Percentiles rank a stretch among this genome's conserved stretches.
Evolutionary conservation across 805 yeast genomes (phyloP).

Genomic region (Teunomyces gatunensis): DNA sequence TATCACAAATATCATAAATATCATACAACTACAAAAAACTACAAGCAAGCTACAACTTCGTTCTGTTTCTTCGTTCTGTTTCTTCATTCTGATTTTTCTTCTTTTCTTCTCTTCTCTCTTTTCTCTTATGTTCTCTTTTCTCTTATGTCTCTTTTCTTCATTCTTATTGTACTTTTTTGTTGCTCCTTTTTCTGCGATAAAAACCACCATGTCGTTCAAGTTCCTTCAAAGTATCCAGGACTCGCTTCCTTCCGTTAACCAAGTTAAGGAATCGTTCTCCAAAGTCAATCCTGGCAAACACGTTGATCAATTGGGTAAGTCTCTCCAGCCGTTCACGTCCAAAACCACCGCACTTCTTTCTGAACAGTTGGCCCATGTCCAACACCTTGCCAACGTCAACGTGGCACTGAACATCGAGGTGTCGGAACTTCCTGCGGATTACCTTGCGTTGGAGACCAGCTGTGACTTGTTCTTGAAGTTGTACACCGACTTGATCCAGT

Average conservation of each 20-base stretch:
- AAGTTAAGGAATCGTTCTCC: conserved; percentile 33
- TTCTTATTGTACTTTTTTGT: background rate
- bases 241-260: conserved; percentile 39
- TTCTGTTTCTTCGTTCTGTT: background rate
- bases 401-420: conserved; percentile 51
- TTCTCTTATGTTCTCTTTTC: background rate
- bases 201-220: conserved; percentile 34
- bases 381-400: conserved; percentile 28
- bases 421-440: conserved; percentile 72
- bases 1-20: too few species aligned
- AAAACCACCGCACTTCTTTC: conserved; percentile 60
- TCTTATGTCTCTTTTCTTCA: background rate
- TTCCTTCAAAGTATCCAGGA: conserved; percentile 41
- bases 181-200: background rate
- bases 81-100: background rate
- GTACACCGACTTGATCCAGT: conserved; percentile 49
- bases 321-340: conserved; percentile 53
- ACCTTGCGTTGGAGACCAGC: conserved; percentile 61
- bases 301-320: conserved; percentile 44
- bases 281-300: conserved; percentile 39
- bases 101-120: background rate
- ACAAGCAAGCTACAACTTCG: too few species aligned
- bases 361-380: conserved; percentile 57
- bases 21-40: too few species aligned
- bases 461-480: conserved; percentile 63